Percentiles rank a stretch among this genome's conserved stretches.
Evolutionary conservation across 768 basidiomycete species (phyloP).

Genomic region (Boletus insuetus): DNA sequence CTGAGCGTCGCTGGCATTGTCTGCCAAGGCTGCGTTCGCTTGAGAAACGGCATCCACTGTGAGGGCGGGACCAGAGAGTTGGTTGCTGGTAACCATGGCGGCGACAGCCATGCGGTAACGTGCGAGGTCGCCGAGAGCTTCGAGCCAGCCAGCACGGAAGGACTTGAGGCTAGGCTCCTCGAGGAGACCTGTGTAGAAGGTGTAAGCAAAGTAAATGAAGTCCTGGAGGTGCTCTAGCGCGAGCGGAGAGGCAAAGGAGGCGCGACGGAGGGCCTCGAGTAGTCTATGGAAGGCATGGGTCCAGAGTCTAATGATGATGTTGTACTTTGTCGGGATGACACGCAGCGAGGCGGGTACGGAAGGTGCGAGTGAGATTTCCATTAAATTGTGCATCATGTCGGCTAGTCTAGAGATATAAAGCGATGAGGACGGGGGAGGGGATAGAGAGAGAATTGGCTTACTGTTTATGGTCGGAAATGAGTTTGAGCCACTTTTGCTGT

Average conservation of each 20-base stretch:
- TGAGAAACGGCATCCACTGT: slow-evolving; percentile 57
- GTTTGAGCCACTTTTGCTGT: slow-evolving; percentile 72
- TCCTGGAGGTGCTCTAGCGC: slow-evolving; percentile 92
- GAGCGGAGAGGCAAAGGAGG: slow-evolving; percentile 58
- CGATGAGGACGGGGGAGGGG: slow-evolving; percentile 1
- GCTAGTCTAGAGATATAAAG: slow-evolving; percentile 60
- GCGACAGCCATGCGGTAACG: slow-evolving; percentile 95
- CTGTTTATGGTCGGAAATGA: slow-evolving; percentile 82
- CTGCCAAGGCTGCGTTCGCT: slow-evolving; percentile 34
- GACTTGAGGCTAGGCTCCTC: slow-evolving; percentile 70
- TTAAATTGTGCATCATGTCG: slow-evolving; percentile 85
- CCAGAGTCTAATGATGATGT: slow-evolving; percentile 94
- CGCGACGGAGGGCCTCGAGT: slow-evolving; percentile 85
- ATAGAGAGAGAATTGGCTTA: slow-evolving; percentile 36
- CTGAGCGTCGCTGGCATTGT: slow-evolving; percentile 21
- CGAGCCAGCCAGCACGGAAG: slow-evolving; percentile 88
- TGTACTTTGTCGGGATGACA: slow-evolving; percentile 90
- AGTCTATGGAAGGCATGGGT: slow-evolving; percentile 86
- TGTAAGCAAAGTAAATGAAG: slow-evolving; percentile 93
- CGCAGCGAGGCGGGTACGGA: slow-evolving; percentile 86
- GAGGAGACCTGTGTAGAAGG: slow-evolving; percentile 85
- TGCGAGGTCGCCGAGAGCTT: slow-evolving; percentile 94
- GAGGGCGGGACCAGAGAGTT: slow-evolving; percentile 42
- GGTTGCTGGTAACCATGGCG: slow-evolving; percentile 63
- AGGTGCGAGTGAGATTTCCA: slow-evolving; percentile 82